Conservation (phyloP, 345 rosid genomes). For the Sapria himalayana region DNA sequence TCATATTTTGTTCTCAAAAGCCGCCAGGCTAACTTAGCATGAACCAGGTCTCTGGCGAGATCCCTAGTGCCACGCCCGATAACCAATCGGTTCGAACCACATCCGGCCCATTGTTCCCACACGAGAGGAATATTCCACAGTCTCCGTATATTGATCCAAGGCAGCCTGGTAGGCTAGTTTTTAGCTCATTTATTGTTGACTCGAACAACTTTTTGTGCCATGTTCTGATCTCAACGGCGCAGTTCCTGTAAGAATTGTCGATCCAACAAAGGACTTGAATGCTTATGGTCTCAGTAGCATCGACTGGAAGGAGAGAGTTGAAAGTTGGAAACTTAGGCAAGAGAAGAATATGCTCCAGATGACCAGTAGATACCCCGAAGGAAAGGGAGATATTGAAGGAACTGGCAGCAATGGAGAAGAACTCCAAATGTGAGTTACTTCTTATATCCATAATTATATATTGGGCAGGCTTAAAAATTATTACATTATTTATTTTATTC, state of each 20-base stretch:
- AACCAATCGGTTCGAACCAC: constrained; percentile 88
- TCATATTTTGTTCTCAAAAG: too few relatives aligned
- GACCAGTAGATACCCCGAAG: constrained; percentile 50
- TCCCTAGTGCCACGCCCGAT: constrained; percentile 69
- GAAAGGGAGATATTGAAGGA: constrained; percentile 90
- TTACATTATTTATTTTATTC: too few relatives aligned
- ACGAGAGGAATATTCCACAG: constrained; percentile 57
- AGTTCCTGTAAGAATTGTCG: constrained; percentile 97
- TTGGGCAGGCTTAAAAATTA: too few relatives aligned
- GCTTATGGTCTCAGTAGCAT: constrained; percentile 93
- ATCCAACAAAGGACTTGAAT: constrained; percentile 93
- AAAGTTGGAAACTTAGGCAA: constrained; percentile 98
- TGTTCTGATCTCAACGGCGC: constrained; percentile 10
- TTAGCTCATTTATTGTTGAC: constrained; percentile 3
- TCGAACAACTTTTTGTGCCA: constrained; percentile 1
- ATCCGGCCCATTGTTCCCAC: constrained; percentile 91
- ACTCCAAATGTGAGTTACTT: constrained; percentile 59
- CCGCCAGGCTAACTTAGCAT: too few relatives aligned
- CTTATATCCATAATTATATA: too few relatives aligned
- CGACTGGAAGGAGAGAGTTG: constrained; percentile 99
- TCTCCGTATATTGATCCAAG: constrained; percentile 92
- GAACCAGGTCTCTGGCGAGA: constrained; percentile 96
- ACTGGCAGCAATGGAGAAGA: constrained; percentile 98
- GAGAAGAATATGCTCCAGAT: constrained; percentile 64
- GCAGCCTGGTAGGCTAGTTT: constrained; percentile 51